Evolutionary conservation across 1,284 basidiomycete genomes (phyloP).

Genomic region (Phaffia rhodozyma): DNA sequence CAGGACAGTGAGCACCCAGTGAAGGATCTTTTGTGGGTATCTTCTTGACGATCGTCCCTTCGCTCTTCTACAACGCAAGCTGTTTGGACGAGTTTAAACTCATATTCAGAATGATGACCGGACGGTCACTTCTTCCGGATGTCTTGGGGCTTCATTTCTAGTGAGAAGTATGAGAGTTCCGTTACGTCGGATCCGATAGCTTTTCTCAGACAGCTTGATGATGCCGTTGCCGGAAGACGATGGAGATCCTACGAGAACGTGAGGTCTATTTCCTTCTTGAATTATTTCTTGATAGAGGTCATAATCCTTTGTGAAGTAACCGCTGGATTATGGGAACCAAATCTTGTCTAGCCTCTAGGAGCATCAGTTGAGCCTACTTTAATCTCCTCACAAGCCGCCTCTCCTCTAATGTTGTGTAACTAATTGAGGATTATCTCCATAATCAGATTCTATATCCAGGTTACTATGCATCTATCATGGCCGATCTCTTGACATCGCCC

Average conservation of each 20-base stretch:
- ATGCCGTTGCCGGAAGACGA: slow-evolving; percentile 2
- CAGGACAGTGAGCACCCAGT: slow-evolving; percentile 1
- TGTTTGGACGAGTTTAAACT: not conserved
- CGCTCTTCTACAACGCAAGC: not conserved
- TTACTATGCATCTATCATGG: not conserved
- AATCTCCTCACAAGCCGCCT: not conserved
- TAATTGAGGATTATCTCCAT: too few species aligned
- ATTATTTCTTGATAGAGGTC: too few species aligned
- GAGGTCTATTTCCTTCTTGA: not conserved
- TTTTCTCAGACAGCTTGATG: slow-evolving; percentile 4
- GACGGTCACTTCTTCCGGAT: too few species aligned
- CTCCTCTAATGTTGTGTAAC: not conserved
- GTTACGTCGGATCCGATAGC: not conserved
- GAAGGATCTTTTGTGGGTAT: slow-evolving; percentile 7
- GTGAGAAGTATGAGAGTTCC: not conserved
- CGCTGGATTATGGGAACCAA: too few species aligned
- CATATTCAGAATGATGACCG: too few species aligned
- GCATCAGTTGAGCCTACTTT: not conserved
- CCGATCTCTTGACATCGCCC: not conserved
- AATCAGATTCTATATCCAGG: slow-evolving; percentile 5
- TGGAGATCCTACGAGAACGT: slow-evolving; percentile 7
- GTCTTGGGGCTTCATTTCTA: not conserved
- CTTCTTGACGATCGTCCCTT: too few species aligned
- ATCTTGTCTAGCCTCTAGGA: slow-evolving; percentile 1
- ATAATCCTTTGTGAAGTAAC: too few species aligned